Evolutionary conservation across 345 rosid species (phyloP), one percentile per base, ranked within the genome.

Genomic region (Gossypium rotundifolium): DNA sequence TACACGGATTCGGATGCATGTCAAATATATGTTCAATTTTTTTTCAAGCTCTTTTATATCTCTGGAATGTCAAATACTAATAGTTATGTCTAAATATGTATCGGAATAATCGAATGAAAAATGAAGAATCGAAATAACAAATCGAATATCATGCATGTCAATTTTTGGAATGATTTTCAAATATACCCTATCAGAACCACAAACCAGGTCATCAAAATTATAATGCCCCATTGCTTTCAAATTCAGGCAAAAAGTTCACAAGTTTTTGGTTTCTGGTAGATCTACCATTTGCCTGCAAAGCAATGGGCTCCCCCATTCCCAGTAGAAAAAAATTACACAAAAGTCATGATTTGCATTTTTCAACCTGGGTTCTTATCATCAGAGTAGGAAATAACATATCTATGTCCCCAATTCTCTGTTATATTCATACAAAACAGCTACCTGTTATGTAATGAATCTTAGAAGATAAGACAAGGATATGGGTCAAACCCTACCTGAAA

Each of bases 371-470:
- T 29, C 33, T 29, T 29, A 0, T 29, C 5, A 29, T 22, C 5
- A 29, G 38, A 29, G 38, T 29, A 29, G 6, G 38, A 29, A 29
- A 29, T 29, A 29, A 29, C 40, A 33, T 4, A 33, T 33, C 40
- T 33, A 0, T 33, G 40, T 33, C 40, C 40, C 7, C 7, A 33
- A 6, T 33, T 33, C 40, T 33, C 0, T 33, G 40, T 52, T 0
- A 52, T 52, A 52, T 52, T 52, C 55, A 52, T 52, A 7, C 55
- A 53, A 53, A 53, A 53, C 40, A 33, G 40, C 17, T 70, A 27
- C 46, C 45, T 70, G 55, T 46, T 46, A 33, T 22, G 20, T 7
- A 13, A 33, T 65, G 68, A 74, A 77, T 68, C 78, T 78, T 73
- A n/a, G 60, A 52, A 58, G 57, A 53, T 7, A 74, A 76, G 79